Conservation (phyloP, 225 moss, liverwort and hornwort species). For the Sphagnum tenellum region DNA sequence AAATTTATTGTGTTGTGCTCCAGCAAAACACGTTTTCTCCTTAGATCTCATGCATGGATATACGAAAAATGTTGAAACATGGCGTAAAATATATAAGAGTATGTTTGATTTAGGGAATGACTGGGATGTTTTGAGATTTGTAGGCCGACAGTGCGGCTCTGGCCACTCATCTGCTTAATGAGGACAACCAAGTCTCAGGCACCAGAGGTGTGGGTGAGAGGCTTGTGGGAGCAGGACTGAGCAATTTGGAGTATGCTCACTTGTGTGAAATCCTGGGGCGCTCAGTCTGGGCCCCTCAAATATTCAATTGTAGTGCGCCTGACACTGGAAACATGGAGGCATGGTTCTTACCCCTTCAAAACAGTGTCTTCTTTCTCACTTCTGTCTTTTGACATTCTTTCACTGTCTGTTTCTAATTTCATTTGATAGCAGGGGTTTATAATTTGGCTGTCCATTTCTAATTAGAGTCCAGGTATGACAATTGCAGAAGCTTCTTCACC, state of each 20-base stretch:
- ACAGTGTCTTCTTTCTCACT: neutral
- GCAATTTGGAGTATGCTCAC: conserved; percentile 92
- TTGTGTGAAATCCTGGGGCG: conserved; percentile 86
- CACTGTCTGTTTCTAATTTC: neutral
- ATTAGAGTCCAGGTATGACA: neutral
- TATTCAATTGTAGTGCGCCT: conserved; percentile 89
- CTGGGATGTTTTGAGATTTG: neutral
- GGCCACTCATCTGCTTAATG: conserved; percentile 64
- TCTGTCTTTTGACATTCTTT: neutral
- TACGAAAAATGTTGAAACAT: no score
- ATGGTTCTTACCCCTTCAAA: conserved; percentile 1
- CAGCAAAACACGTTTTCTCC: no score
- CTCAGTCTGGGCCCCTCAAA: conserved; percentile 87
- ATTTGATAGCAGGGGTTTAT: neutral
- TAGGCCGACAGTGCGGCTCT: conserved; percentile 95
- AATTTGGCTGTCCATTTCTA: neutral
- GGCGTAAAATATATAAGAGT: no score
- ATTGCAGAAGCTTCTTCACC: no score
- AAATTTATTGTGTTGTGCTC: no score
- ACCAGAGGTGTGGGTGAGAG: conserved; percentile 45
- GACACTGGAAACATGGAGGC: conserved; percentile 99
- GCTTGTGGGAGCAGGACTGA: conserved; percentile 88
- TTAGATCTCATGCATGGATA: no score
- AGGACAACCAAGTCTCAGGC: conserved; percentile 22
- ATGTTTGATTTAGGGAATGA: neutral